Evolutionary conservation across 805 yeast genomes (phyloP).

Genomic region (Saccharomycopsis malanga): DNA sequence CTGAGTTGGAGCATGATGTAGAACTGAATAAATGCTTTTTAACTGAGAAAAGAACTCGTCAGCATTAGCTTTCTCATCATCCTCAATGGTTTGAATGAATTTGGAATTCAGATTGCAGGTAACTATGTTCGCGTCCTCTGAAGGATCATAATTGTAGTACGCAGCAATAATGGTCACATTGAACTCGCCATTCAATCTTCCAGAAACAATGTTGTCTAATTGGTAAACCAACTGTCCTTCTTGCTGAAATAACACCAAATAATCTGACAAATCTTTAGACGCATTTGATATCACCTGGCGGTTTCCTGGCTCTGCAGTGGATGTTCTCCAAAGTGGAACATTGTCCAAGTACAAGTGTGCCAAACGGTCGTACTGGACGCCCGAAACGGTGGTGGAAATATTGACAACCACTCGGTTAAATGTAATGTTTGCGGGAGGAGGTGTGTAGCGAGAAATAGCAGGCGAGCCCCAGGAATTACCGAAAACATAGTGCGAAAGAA

Average conservation of each 20-base stretch:
- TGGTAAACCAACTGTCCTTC: constrained; percentile 44
- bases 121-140: neutral
- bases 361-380: constrained; percentile 59
- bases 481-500: constrained; percentile 42
- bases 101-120: neutral
- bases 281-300: constrained; percentile 41
- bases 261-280: constrained; percentile 60
- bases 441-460: constrained; percentile 32
- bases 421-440: constrained; percentile 37
- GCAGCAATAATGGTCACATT: constrained; percentile 43
- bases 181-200: constrained; percentile 54
- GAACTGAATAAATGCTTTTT: constrained; percentile 9
- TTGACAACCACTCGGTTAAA: constrained; percentile 50
- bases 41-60: neutral
- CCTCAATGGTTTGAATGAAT: neutral
- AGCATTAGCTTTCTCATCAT: neutral
- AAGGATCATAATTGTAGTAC: constrained; percentile 34
- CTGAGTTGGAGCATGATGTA: constrained; percentile 32
- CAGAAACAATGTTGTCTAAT: constrained; percentile 55
- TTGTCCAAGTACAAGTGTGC: constrained; percentile 58
- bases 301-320: constrained; percentile 74
- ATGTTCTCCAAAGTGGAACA: constrained; percentile 72
- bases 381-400: constrained; percentile 45
- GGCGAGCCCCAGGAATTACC: constrained; percentile 59
- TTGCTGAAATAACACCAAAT: constrained; percentile 40